Conservation (phyloP, 73 alveolate species). For the Blepharisma stoltei region DNA sequence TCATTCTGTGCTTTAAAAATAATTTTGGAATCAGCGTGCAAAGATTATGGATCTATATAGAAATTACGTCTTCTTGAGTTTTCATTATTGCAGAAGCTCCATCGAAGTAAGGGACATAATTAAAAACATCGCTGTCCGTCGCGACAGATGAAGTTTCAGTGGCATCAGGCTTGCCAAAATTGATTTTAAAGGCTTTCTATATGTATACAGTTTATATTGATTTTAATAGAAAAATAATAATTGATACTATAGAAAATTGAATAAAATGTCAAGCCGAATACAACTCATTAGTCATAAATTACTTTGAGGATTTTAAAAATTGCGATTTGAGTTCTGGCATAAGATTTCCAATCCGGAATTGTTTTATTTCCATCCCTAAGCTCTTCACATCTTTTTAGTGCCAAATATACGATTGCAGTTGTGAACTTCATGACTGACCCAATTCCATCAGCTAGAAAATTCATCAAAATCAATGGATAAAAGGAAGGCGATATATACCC, state of each 20-base stretch:
- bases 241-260: no score
- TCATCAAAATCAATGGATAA: not conserved
- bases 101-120: not conserved
- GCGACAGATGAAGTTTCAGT: not conserved
- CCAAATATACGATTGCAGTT: not conserved
- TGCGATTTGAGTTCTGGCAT: not conserved
- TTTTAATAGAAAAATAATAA: no score
- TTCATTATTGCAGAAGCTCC: constrained; percentile 7
- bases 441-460: constrained; percentile 10
- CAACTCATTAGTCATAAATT: no score
- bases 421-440: not conserved
- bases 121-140: not conserved
- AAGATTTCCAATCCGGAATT: not conserved
- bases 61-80: not conserved
- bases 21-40: not conserved
- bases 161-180: not conserved
- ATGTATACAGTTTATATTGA: no score
- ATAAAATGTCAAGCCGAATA: no score
- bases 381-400: not conserved
- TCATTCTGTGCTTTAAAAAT: not conserved
- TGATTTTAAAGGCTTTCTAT: not conserved
- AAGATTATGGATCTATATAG: not conserved
- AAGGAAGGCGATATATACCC: constrained; percentile 6
- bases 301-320: not conserved
- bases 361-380: not conserved